Evolutionary conservation across 1,139 yeast genomes (phyloP).

Genomic region (Protomyces inouyei): DNA sequence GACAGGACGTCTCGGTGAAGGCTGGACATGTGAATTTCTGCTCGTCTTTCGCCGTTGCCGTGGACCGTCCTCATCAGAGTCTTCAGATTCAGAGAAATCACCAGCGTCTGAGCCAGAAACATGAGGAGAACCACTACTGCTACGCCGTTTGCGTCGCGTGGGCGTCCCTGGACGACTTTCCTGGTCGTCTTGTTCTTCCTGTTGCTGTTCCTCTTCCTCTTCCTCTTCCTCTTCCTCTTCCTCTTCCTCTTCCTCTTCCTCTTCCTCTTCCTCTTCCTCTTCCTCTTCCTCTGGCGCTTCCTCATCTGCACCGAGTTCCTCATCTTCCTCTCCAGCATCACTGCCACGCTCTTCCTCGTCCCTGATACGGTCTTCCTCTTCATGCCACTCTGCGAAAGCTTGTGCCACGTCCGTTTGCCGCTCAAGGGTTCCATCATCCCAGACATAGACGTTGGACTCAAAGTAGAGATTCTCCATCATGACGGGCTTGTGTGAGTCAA

Average conservation of each 20-base stretch:
- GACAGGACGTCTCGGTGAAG: slow-evolving; percentile 32
- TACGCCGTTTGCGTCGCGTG: not conserved
- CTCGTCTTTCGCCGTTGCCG: slow-evolving; percentile 18
- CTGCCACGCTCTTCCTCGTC: not conserved
- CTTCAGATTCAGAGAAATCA: not conserved
- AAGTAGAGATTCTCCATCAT: slow-evolving; percentile 88
- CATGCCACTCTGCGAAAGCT: slow-evolving; percentile 24
- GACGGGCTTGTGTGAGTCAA: slow-evolving; percentile 97
- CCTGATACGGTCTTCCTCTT: slow-evolving; percentile 3
- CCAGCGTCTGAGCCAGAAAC: slow-evolving; percentile 27
- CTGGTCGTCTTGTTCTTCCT: slow-evolving; percentile 36
- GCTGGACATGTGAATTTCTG: slow-evolving; percentile 29
- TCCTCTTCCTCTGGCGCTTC: slow-evolving; percentile 33
- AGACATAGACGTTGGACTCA: slow-evolving; percentile 69
- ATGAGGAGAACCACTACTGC: not conserved
- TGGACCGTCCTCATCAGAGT: slow-evolving; percentile 4
- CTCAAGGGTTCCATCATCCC: slow-evolving; percentile 79
- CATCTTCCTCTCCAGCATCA: slow-evolving; percentile 29
- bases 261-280: slow-evolving; percentile 38
- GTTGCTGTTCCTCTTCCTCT: slow-evolving; percentile 37
- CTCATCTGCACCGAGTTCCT: not conserved
- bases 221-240: slow-evolving; percentile 33
- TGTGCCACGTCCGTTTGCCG: slow-evolving; percentile 45
- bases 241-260: slow-evolving; percentile 35
- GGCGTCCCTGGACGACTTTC: not conserved